Base-by-base conservation (phyloP, 1,284 basidiomycete genomes). In the Cutaneotrichosporon dermatis region DNA sequence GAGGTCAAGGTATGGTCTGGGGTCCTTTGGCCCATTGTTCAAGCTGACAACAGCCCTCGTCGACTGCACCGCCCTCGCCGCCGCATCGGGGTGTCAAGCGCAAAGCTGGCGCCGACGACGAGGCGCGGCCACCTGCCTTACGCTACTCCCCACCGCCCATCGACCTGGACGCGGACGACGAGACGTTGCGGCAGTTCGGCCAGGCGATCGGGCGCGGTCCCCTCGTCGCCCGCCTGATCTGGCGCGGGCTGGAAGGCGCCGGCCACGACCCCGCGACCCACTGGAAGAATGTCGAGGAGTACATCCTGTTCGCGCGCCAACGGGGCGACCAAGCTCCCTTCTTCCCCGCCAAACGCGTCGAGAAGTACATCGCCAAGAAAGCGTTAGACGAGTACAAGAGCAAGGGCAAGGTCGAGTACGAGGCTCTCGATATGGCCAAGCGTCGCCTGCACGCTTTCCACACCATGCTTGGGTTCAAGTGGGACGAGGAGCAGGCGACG, bases 251-350 rank as follows among this genome's bases (percentile, higher is more conserved):
- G 10, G 15, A 16, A n/a, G 50, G 37, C 25, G 50, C 50, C 4
- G 39, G 25, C 25, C 25, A 25, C 25, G 25, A 25, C 25, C 25
- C 25, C 25, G 25, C 10, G 25, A 36, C 9, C 39, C 50, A 41
- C 16, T 51, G 50, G 50, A 4, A 15, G 15, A 16, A 11, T 12
- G 50, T 51, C 11, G 50, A 51, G 39, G 50, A 51, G 39, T 51
- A 51, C 50, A 33, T 51, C 16, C 39, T 51, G 16, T 51, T 49
- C 46, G 46, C 46, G 4, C 46, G 50, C 35, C 50, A 41, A 39
- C 37, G 50, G 10, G 37, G 50, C 25, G 37, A 51, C 50, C 11
- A 34, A 6, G 46, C 46, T 6, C 46, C 46, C 11, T 49, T 13
- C 50, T 51, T 51, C 39, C 50, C 50, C 4, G 50, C 50, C 16